Base-by-base conservation (phyloP, 1,284 basidiomycete genomes). In the Tranzscheliella williamsii region DNA sequence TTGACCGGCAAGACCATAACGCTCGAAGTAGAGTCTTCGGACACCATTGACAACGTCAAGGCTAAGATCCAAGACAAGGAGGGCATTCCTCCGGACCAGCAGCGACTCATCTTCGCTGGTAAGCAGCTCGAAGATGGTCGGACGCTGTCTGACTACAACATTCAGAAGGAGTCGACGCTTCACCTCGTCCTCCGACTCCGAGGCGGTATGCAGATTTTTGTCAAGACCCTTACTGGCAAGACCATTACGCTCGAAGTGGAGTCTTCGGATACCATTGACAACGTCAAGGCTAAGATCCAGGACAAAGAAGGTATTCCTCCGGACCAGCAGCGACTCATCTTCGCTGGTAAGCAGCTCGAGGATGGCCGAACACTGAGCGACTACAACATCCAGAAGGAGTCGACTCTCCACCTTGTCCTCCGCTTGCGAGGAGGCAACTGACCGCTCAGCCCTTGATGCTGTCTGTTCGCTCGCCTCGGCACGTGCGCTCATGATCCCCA, bases 1-100 rank as follows among this genome's bases (percentile, higher is more conserved):
- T 89, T 97, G 67, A 96, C 93, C 83, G 93, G 93, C 79, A 97
- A 96, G 84, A 94, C 91, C 69, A 94, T 95, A 84, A 94, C 91
- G 75, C 44, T 90, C 84, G 80, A 90, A 85, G 91, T 94, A 68
- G 91, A 94, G 82, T 79, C 84, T 82, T 52, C 88, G 55, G 91
- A 94, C 83, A 29, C 26, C 26, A n/a, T 53, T 79, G 83, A 84
- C 81, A 83, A 83, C 70, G 83, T 84, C 77, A 83, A 83, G 79
- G 79, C 81, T 40, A 72, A 75, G 68, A 72, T 75, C 32, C 73
- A 75, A 51, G 73, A 75, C 61, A 75, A 75, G 66, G 72, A 75
- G 42, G 72, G 72, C 22, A 75, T 75, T 34, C 72, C 72, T 17
- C 72, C 72, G 41, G 72, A 75, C 64, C 72, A 75, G 53, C 72